Conservation (phyloP, 345 rosid species). For the Euphorbia lathyris region DNA sequence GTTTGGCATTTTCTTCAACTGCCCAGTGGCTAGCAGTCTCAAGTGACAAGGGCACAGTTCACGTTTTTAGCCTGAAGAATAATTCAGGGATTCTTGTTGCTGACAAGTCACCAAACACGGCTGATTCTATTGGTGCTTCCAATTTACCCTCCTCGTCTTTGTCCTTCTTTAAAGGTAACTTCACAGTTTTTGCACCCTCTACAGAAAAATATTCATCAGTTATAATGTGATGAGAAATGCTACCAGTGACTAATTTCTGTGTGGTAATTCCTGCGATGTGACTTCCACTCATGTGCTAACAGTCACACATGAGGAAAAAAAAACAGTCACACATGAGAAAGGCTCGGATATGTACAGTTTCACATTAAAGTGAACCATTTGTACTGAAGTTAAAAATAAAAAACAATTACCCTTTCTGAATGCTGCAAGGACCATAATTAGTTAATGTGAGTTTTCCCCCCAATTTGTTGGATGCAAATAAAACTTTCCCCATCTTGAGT, state of each 20-base stretch:
- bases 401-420: not conserved
- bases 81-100: conserved; percentile 45
- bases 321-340: too few relatives aligned
- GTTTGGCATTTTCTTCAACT: conserved; percentile 87
- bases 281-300: not conserved
- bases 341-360: not conserved
- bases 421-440: not conserved
- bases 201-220: not conserved
- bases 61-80: conserved; percentile 84
- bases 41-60: conserved; percentile 97
- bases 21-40: conserved; percentile 94
- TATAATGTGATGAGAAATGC: not conserved
- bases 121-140: conserved; percentile 32
- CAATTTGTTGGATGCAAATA: not conserved
- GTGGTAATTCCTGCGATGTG: not conserved
- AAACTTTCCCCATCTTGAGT: not conserved
- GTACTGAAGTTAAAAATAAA: not conserved
- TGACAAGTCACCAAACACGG: conserved; percentile 40
- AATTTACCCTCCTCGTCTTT: conserved; percentile 53
- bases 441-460: not conserved
- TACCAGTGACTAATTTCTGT: not conserved
- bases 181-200: not conserved
- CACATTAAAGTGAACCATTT: not conserved
- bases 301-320: too few relatives aligned
- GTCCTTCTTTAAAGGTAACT: conserved; percentile 73